Base-by-base conservation (phyloP, 345 rosid species). In the Triadica sebifera region DNA sequence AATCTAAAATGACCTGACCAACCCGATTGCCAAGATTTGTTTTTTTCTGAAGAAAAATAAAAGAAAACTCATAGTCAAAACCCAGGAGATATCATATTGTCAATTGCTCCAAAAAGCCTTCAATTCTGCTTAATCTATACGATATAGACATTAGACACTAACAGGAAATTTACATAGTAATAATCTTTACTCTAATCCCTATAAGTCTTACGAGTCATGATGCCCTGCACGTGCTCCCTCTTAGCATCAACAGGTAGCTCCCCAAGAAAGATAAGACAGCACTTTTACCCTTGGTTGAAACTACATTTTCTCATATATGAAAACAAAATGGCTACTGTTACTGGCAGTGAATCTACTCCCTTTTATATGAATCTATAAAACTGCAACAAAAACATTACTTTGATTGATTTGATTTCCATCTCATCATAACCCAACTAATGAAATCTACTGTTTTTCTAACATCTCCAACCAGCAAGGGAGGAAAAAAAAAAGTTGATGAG, bases 181-280 rank as follows among this genome's bases (percentile, higher is more conserved):
- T 43, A 24, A 25, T 29, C 67, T 67, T 65, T 66, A 47, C 76
- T 46, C 64, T 70, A 72, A 80, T 75, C 86, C 74, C 84, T 46
- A 57, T 51, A 53, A 61, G 37, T 70, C 50, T 67, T 58, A 81
- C 73, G 79, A 76, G 63, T 45, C 37, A 51, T n/a, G 58, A 55
- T 78, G 80, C 75, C 57, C 37, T 67, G 72, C 81, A 76, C 69
- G 77, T 79, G 84, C 72, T 70, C 37, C 73, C 58, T 72, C 73
- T 70, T 45, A 45, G 63, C 62, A 60, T 62, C 49, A 52, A 49
- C 63, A 65, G 70, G 57, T 41, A 46, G 50, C 38, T 59, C 61
- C 69, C 79, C 58, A 63, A n/a, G 49, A 75, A 65, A 71, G 63
- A n/a, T 12, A 49, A 29, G 60, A 12, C n/a, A 25, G 47, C 78